Base-by-base conservation (phyloP, 306 rosid species). In the Gillenia trifoliata region DNA sequence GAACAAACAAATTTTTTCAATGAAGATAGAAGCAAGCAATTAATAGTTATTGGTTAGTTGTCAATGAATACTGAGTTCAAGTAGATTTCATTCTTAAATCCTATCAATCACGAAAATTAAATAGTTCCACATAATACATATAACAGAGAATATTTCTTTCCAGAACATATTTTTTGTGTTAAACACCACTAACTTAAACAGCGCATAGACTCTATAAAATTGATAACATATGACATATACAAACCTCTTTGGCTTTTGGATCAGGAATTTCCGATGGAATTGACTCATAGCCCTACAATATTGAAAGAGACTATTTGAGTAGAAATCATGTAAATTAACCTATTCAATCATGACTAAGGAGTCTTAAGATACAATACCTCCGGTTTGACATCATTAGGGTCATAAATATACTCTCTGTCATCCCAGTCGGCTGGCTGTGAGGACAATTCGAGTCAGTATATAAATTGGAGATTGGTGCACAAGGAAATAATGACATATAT, bases 401-500 rank as follows among this genome's bases (percentile, higher is more conserved):
- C 87, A 28, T 89, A 86, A 36, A 89, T 86, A 82, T 86, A 89
- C 74, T 92, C 96, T 82, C 81, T 89, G 45, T 90, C 97, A 47
- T 92, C 97, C 97, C 97, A 92, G 74, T 92, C 88, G 30, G 90
- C 84, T 43, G 96, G 97, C 97, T 92, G 86, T 76, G 61, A 72
- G 49, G 64, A 12, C 29, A 64, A 73, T 30, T 60, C 28, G 69
- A 73, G 61, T 71, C 45, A 78, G 45, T 30, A 30, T 13, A 45
- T 31, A 31, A 13, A 30, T 50, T 52, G 41, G 11, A 29, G 45
- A 20, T 70, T 17, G 73, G 73, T 31, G 22, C n/a, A 75, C 49
- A 61, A 71, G 47, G 65, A 72, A 56, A 54, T 20, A 65, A 45
- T 10, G 41, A 75, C 50, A 70, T 41, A 28, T 4, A 49, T 49